Base-by-base conservation (phyloP, 148 eudicot species). In the Vaccinium vitisidaea region DNA sequence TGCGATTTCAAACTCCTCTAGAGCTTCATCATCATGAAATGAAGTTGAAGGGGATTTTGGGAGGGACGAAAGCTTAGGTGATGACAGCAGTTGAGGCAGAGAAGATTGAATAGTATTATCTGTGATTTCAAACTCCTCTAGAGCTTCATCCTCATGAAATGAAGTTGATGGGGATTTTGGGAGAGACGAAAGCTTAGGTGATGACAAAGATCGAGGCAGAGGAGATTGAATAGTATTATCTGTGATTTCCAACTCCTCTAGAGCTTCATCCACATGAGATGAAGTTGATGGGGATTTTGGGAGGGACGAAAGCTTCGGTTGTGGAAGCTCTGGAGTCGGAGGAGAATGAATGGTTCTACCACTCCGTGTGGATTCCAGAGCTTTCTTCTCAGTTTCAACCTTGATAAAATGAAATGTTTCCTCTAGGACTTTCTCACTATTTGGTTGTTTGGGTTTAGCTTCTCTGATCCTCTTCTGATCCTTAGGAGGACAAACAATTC, bases 391-490 rank as follows among this genome's bases (percentile, higher is more conserved):
- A 30, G 85, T 83, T 49, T 78, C 86, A 23, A 76, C 84, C 85
- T 89, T 84, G 79, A 90, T 86, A 83, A 85, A 88, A 87, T 92
- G 91, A 92, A 93, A 85, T 55, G 91, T 90, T 89, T 90, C 91
- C 89, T 91, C 97, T 27, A 86, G 85, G 13, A 85, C 85, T 80
- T 69, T 87, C 80, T 89, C 88, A 73, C 53, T 55, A 16, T 30
- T 61, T 19, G 87, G 52, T 58, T 78, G 80, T 61, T 89, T 86
- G 15, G 77, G 46, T 75, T 84, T 88, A 77, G 84, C 79, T 83
- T 83, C 84, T 21, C 78, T 58, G n/a, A 73, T 84, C 48, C 75
- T 78, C 25, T 82, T 89, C 85, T 83, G 84, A 82, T 86, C 82
- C 86, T 89, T 85, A 23, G 79, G 59, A 86, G 90, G 85, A 82